Evolutionary conservation across 495 filamentous ascomycete genomes (phyloP).

Genomic region (Hyaloscypha finlandica): DNA sequence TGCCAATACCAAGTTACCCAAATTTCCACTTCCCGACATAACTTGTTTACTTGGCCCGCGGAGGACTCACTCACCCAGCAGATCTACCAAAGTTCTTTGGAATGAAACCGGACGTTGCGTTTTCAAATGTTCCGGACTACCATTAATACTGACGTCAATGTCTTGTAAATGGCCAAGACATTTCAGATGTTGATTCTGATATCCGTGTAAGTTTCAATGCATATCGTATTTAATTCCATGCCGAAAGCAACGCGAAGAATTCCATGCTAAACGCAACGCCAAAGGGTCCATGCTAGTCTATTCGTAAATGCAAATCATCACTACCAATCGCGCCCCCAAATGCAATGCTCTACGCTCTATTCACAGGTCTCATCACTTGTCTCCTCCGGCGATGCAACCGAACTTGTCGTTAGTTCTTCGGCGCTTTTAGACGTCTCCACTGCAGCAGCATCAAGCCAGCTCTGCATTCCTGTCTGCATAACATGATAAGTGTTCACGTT

Average conservation of each 20-base stretch:
- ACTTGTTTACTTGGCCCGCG: too few species aligned
- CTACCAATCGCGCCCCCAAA: not conserved
- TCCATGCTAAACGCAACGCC: not conserved
- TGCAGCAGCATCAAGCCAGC: conserved; percentile 57
- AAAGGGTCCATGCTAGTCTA: not conserved
- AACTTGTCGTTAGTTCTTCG: not conserved
- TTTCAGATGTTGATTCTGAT: not conserved
- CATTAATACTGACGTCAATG: not conserved
- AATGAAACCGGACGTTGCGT: too few species aligned
- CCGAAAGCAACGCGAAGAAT: not conserved
- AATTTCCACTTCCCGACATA: too few species aligned
- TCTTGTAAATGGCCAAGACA: not conserved
- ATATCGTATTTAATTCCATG: not conserved
- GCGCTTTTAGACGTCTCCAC: not conserved
- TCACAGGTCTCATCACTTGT: not conserved
- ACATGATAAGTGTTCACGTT: conserved; percentile 63
- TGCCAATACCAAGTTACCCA: too few species aligned
- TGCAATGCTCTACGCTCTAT: not conserved
- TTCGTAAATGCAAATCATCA: not conserved
- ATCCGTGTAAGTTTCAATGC: not conserved
- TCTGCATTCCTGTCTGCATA: conserved; percentile 63
- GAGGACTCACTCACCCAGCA: too few species aligned
- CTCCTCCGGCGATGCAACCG: not conserved
- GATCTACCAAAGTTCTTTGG: too few species aligned
- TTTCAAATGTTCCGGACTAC: too few species aligned